These are phyloP conservation scores for Solanum phureja DNA, from an alignment of 257 asterid genomes.

Conservation along the genomic window DNA sequence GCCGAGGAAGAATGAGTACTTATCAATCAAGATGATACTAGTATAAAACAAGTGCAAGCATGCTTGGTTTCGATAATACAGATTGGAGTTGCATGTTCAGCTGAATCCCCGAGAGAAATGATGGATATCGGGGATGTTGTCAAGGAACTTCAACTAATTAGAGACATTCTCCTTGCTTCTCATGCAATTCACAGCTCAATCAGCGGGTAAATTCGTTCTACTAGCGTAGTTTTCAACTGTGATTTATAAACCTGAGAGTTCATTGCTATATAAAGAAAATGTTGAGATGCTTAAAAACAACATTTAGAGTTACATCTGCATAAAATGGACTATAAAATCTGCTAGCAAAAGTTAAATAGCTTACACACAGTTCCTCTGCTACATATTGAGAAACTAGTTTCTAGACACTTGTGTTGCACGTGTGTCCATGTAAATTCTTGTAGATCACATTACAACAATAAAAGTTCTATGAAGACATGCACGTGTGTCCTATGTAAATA, in stretches of 20 bases:
- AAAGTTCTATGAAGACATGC: too few species aligned
- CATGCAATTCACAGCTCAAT: conserved; percentile 1
- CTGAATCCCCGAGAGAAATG: not conserved
- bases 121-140: not conserved
- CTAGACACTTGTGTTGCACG: too few species aligned
- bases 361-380: not conserved
- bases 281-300: too few species aligned
- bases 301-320: too few species aligned
- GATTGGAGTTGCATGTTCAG: not conserved
- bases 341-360: too few species aligned
- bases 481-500: not conserved
- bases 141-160: not conserved
- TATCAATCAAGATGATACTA: not conserved
- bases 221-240: not conserved
- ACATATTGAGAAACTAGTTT: not conserved
- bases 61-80: not conserved
- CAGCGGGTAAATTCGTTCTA: not conserved
- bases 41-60: not conserved
- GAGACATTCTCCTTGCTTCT: conserved; percentile 11
- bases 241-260: not conserved
- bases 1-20: not conserved
- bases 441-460: too few species aligned
- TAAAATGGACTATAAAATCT: too few species aligned
- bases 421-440: too few species aligned
- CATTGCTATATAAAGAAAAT: too few species aligned